These are phyloP conservation scores for Achaetomiella virescens DNA, from an alignment of 495 filamentous ascomycete species.

Conservation along the genomic window DNA sequence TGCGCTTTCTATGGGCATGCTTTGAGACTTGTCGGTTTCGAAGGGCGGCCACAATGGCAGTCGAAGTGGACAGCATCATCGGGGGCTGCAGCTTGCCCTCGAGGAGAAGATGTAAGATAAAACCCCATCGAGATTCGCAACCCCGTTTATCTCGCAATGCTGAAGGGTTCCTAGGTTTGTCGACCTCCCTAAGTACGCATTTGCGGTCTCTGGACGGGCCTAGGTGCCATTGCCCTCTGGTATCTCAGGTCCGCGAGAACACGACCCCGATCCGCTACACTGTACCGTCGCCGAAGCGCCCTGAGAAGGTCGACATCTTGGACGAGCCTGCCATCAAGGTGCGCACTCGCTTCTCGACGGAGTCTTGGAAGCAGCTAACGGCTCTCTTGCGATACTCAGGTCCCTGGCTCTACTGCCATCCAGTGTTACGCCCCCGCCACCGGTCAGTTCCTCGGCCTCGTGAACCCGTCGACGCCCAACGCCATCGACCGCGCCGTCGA, in stretches of 20 bases:
- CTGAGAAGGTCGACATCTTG: slow-evolving; percentile 53
- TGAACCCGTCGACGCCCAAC: slow-evolving; percentile 69
- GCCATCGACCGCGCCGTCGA: slow-evolving; percentile 77
- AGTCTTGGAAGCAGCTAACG: not conserved
- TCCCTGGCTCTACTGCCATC: slow-evolving; percentile 53
- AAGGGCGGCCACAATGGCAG: slow-evolving; percentile 9
- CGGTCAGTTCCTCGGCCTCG: slow-evolving; percentile 71
- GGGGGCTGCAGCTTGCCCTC: slow-evolving; percentile 18
- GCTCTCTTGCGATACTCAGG: slow-evolving; percentile 21
- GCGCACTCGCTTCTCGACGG: not conserved
- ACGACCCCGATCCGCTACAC: slow-evolving; percentile 35
- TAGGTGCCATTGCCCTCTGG: slow-evolving; percentile 27
- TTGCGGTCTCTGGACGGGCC: slow-evolving; percentile 20
- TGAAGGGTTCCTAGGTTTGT: slow-evolving; percentile 3
- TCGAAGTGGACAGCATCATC: slow-evolving; percentile 12
- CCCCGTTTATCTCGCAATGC: not conserved
- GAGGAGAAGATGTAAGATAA: slow-evolving; percentile 10
- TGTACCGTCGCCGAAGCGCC: slow-evolving; percentile 33
- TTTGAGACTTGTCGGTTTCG: not conserved
- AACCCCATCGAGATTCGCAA: not conserved
- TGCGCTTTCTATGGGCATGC: not conserved
- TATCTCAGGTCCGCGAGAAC: slow-evolving; percentile 23
- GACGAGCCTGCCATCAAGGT: slow-evolving; percentile 53
- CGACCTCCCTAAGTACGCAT: slow-evolving; percentile 9
- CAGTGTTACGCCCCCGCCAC: slow-evolving; percentile 90